These are phyloP conservation scores for Eutypella sp. DNA, from an alignment of 2,329 filamentous ascomycete species.

Conservation along the genomic window DNA sequence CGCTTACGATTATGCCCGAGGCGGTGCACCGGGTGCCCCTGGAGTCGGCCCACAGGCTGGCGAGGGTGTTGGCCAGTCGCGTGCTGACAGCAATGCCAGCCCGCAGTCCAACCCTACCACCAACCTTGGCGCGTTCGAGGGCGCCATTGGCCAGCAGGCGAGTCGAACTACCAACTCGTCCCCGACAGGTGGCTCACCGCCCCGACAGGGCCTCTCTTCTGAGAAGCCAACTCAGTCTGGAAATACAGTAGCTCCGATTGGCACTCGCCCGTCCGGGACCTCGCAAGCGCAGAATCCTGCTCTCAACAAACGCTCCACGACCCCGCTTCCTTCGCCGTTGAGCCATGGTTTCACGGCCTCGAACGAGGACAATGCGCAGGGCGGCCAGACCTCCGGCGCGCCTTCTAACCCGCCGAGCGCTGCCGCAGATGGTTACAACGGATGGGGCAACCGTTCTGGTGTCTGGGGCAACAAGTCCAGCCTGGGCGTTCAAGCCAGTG, in stretches of 20 bases:
- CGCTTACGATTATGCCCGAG: constrained; percentile 60
- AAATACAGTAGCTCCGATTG: constrained; percentile 81
- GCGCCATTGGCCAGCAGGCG: constrained; percentile 56
- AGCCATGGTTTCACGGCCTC: constrained; percentile 63
- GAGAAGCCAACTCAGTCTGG: constrained; percentile 49
- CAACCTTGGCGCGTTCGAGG: constrained; percentile 59
- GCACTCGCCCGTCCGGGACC: constrained; percentile 69
- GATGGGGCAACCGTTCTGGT: constrained; percentile 75
- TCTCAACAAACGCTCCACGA: constrained; percentile 78
- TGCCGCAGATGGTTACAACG: constrained; percentile 44
- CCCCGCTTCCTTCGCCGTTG: constrained; percentile 84
- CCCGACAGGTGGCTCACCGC: constrained; percentile 71
- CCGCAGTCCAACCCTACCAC: constrained; percentile 63
- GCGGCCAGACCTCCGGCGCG: constrained; percentile 38
- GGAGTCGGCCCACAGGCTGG: constrained; percentile 42
- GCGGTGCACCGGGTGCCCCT: constrained; percentile 33
- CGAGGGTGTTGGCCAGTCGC: constrained; percentile 52
- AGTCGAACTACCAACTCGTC: constrained; percentile 83
- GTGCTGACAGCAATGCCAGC: constrained; percentile 80
- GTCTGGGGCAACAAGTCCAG: constrained; percentile 82
- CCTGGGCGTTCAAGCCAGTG: constrained; percentile 83
- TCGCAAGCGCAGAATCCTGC: constrained; percentile 52
- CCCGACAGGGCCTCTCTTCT: constrained; percentile 57
- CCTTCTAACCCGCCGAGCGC: constrained; percentile 52
- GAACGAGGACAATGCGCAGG: constrained; percentile 42